A percentile compares a stretch with the other conserved stretches of the same genome.
Evolutionary conservation across 768 basidiomycete genomes (phyloP).

Genomic region (Postia placenta): DNA sequence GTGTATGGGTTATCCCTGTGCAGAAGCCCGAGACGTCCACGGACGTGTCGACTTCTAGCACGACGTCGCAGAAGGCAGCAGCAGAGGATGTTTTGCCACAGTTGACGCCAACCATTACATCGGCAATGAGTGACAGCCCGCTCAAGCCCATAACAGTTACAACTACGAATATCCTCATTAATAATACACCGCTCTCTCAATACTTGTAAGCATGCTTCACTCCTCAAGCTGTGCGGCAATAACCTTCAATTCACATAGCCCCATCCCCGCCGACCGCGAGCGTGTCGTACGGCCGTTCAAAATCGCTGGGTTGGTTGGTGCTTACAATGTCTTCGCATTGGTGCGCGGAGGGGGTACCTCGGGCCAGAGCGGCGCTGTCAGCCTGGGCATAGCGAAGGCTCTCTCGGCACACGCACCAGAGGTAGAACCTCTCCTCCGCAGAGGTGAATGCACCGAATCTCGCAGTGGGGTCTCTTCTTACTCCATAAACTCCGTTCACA

Average conservation of each 20-base stretch:
- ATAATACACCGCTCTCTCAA: conserved; percentile 70
- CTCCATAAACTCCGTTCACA: conserved; percentile 21
- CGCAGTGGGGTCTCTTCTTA: no score
- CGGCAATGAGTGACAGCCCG: background rate
- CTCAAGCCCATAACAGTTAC: conserved; percentile 31
- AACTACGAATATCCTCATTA: conserved; percentile 71
- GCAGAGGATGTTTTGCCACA: background rate
- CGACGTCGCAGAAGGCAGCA: background rate
- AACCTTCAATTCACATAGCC: conserved; percentile 14
- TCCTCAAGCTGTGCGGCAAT: background rate
- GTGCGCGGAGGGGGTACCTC: conserved; percentile 84
- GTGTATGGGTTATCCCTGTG: conserved; percentile 88
- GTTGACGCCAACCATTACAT: background rate
- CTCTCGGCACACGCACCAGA: conserved; percentile 67
- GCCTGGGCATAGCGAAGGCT: conserved; percentile 70
- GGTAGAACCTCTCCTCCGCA: conserved; percentile 57
- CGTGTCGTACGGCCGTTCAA: conserved; percentile 78
- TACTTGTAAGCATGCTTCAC: conserved; percentile 50
- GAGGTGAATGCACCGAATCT: conserved; percentile 44
- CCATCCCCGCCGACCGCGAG: conserved; percentile 70
- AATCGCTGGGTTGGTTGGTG: conserved; percentile 76
- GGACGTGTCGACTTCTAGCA: background rate
- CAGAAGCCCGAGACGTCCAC: conserved; percentile 18
- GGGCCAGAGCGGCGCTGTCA: conserved; percentile 87
- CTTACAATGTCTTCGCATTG: conserved; percentile 62